These are phyloP conservation scores for Botrytis sinoallii DNA, from an alignment of 2,329 filamentous ascomycete species.

Conservation along the genomic window DNA sequence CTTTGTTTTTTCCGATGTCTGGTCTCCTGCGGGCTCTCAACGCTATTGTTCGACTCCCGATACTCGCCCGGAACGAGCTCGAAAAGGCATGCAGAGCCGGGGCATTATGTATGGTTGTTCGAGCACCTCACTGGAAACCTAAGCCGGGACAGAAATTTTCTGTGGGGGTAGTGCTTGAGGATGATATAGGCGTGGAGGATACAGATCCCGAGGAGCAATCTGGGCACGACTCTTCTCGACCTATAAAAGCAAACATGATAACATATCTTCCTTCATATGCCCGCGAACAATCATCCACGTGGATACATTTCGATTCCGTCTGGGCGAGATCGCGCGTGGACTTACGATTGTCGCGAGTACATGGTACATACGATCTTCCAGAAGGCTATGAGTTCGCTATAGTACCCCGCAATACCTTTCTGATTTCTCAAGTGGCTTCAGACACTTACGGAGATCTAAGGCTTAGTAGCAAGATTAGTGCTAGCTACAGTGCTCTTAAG, in stretches of 20 bases:
- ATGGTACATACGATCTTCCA: background rate
- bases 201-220: background rate
- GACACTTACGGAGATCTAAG: background rate
- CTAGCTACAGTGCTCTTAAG: constrained; percentile 9
- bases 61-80: background rate
- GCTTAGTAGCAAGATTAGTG: background rate
- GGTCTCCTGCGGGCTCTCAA: constrained; percentile 25
- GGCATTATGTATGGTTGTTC: constrained; percentile 30
- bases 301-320: constrained; percentile 3
- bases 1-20: constrained; percentile 25
- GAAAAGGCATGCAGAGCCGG: constrained; percentile 26
- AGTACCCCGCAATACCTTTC: background rate
- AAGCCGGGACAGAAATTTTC: constrained; percentile 2
- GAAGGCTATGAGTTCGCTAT: constrained; percentile 7
- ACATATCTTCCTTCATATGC: constrained; percentile 9
- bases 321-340: background rate
- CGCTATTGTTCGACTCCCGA: constrained; percentile 1
- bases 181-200: background rate
- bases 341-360: background rate
- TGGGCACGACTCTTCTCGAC: background rate
- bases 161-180: background rate
- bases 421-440: background rate
- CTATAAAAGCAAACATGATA: background rate
- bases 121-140: constrained; percentile 24
- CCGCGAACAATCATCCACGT: background rate